Percentiles rank a stretch among this genome's conserved stretches.
Evolutionary conservation across 2,329 filamentous ascomycete species (phyloP).

Genomic region (Diaporthe vaccinii): DNA sequence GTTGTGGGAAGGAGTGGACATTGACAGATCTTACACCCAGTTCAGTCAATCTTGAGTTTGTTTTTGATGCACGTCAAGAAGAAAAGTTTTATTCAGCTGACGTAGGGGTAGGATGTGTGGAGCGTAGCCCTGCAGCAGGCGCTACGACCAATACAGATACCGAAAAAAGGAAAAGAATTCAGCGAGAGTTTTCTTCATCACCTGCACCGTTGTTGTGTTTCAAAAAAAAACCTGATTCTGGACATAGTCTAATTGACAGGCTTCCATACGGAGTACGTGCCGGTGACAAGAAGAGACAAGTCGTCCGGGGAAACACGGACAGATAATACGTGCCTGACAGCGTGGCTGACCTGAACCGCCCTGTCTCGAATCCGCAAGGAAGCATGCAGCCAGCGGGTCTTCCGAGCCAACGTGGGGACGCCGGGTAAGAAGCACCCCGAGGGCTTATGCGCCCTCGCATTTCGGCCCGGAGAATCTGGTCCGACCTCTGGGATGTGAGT

Average conservation of each 20-base stretch:
- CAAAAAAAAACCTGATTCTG: conserved; percentile 17
- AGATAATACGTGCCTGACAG: conserved; percentile 12
- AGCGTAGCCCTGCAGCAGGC: neutral
- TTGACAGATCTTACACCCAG: neutral
- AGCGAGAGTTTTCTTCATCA: conserved; percentile 8
- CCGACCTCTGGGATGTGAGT: neutral
- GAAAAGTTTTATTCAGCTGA: neutral
- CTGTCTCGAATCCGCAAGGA: neutral
- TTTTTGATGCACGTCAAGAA: neutral
- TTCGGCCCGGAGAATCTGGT: conserved; percentile 18
- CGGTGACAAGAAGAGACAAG: conserved; percentile 1
- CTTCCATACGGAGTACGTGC: neutral
- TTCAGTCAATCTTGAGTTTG: neutral
- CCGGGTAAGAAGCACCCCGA: neutral
- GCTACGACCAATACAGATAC: conserved; percentile 12
- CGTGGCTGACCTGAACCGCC: neutral
- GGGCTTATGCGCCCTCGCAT: neutral
- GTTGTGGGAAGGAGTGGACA: too few relatives aligned
- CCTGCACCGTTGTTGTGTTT: conserved; percentile 9
- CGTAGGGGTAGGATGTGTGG: neutral
- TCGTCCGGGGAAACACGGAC: neutral
- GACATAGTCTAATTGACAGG: neutral
- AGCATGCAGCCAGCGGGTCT: neutral
- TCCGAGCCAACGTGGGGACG: neutral
- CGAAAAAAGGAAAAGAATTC: neutral